Evolutionary conservation across 208 protist genomes (phyloP), one percentile per base, ranked within the genome.

Genomic region (Trypanosoma conorhini): DNA sequence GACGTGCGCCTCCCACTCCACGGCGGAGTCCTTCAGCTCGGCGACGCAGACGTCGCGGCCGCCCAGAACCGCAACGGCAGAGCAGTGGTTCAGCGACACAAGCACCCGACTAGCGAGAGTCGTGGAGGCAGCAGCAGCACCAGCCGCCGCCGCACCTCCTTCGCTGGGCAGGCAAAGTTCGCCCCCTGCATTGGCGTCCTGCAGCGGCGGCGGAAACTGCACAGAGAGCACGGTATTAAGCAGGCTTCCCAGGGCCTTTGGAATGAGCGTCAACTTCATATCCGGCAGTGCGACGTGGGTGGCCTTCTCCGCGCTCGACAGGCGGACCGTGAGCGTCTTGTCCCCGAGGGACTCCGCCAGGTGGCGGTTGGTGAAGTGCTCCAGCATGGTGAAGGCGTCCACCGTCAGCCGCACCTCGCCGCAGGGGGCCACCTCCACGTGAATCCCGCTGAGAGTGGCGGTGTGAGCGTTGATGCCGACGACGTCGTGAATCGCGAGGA

Each of bases 171-270:
- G 7, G 33, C 33, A 7, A 7, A 38, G 33, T 7, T 38, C 33
- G 7, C 33, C 33, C 7, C 4, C 33, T 7, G 33, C 7, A 2
- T 38, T 10, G 42, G 42, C 15, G 17, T 56, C 21, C 46, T 48
- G 21, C 21, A 67, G 19, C n/a, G 64, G 65, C 22, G 69, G 55
- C 44, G 86, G 80, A 26, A 94, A 64, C 42, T 80, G 72, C 62
- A 95, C 63, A 15, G 86, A 95, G 22, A 95, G 75, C 4, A 95
- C 62, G 40, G 81, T 76, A 74, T 95, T 93, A 17, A 87, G 67
- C 2, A 95, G 74, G 21, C 74, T 80, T 19, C 90, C 90, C 22
- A 92, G 70, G 28, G 85, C 87, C 30, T 75, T 77, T 12, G 90
- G 86, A 17, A 91, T 77, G 31, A 91, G 59, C 22, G 77, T 80